These are phyloP conservation scores for Achaetomium macrosporum DNA, from an alignment of 2,329 filamentous ascomycete genomes.

Conservation along the genomic window DNA sequence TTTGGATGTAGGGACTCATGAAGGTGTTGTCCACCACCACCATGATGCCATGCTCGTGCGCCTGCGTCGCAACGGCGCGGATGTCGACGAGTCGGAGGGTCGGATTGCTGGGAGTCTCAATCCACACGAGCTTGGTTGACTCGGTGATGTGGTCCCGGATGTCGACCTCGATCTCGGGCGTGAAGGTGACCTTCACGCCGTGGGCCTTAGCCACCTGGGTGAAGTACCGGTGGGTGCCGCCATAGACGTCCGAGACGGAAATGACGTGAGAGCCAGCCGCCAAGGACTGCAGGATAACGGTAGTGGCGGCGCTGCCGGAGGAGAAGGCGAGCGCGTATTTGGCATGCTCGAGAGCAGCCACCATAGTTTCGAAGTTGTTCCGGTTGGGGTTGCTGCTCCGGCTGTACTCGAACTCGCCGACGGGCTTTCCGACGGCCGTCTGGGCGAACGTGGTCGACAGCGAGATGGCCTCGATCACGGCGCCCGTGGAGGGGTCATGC, in stretches of 20 bases:
- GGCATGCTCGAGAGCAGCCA: constrained; percentile 88
- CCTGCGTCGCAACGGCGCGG: constrained; percentile 71
- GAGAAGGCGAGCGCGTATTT: constrained; percentile 91
- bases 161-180: constrained; percentile 84
- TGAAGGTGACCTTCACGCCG: constrained; percentile 91
- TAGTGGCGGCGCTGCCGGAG: constrained; percentile 89
- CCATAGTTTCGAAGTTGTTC: constrained; percentile 84
- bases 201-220: constrained; percentile 95
- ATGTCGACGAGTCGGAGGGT: constrained; percentile 93
- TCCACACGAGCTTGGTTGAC: constrained; percentile 94
- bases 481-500: constrained; percentile 85
- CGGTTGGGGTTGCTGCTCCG: constrained; percentile 93
- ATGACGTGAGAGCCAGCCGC: constrained; percentile 89
- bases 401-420: constrained; percentile 89
- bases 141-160: constrained; percentile 77
- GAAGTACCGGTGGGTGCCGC: constrained; percentile 97
- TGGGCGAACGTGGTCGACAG: constrained; percentile 97
- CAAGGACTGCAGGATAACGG: constrained; percentile 86
- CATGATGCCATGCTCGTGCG: constrained; percentile 80
- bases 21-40: constrained; percentile 99
- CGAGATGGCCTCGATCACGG: constrained; percentile 94
- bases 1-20: constrained; percentile 92
- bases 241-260: constrained; percentile 95
- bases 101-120: constrained; percentile 91
- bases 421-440: constrained; percentile 74